Evolutionary conservation across 257 asterid species (phyloP).

Genomic region (Solanum gandarillasii): DNA sequence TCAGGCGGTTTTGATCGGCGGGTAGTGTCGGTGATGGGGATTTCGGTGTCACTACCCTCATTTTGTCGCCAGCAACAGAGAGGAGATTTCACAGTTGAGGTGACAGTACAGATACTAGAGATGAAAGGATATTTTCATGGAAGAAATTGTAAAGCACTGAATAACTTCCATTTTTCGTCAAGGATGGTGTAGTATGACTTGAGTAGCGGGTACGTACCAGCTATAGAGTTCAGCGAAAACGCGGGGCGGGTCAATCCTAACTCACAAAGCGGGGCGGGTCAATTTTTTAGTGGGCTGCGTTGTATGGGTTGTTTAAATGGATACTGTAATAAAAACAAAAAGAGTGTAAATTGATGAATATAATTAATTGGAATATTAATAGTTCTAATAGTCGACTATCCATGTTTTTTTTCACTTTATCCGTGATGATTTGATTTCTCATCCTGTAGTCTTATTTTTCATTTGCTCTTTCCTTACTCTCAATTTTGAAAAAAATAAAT

Average conservation of each 20-base stretch:
- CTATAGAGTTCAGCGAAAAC: not conserved
- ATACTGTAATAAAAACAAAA: too few species aligned
- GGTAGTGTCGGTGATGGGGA: not conserved
- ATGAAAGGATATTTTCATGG: not conserved
- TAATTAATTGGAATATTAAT: too few species aligned
- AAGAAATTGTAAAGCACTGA: not conserved
- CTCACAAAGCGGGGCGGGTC: not conserved
- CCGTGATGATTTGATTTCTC: too few species aligned
- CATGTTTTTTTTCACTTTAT: too few species aligned
- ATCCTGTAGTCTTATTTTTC: too few species aligned
- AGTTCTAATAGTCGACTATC: too few species aligned
- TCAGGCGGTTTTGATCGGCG: not conserved
- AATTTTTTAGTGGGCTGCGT: not conserved
- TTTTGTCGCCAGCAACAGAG: not conserved
- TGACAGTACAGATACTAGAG: not conserved
- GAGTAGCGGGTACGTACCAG: not conserved
- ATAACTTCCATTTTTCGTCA: not conserved
- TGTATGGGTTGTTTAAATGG: too few species aligned
- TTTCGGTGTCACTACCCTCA: conserved; percentile 16
- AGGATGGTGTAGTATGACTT: not conserved
- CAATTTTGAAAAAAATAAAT: too few species aligned
- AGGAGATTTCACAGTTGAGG: not conserved
- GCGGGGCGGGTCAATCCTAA: not conserved
- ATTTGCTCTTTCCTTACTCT: too few species aligned
- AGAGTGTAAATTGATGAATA: too few species aligned